Base-by-base conservation (phyloP, 2,329 filamentous ascomycete species). In the Xylaria arbuscula region DNA sequence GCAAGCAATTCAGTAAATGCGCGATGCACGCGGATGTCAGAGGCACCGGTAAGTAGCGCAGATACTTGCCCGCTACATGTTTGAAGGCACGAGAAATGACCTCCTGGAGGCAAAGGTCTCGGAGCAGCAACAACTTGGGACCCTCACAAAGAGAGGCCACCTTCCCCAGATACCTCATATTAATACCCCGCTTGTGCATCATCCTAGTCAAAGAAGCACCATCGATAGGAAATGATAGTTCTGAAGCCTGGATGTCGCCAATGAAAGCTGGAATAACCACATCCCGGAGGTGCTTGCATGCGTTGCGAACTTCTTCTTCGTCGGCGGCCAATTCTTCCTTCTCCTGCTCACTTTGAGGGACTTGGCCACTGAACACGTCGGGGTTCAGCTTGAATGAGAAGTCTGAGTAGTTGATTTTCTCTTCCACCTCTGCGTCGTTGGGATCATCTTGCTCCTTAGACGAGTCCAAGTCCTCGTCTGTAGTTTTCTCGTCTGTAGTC, bases 201-300 rank as follows among this genome's bases (percentile, higher is more conserved):
- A 98, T 88, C 72, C 90, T 90, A 75, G 92, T 93, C 67, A 99
- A 85, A 22, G 95, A 98, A 76, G 92, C 89, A n/a, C 96, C 96
- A 76, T 99, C 97, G 93, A 98, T 98, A 13, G 96, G 96, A 84
- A 98, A 98, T 76, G 95, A 96, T 73, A 97, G 91, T 74, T 99
- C 95, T 7, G 93, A 94, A 72, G 97, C 93, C 77, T 92, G 91
- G 67, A 99, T 87, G 76, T 99, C 95, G 70, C 91, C 90, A 66
- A 98, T 82, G 66, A 99, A 86, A 64, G 92, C 89, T n/a, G 95
- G 94, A 72, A 99, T 92, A 63, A 93, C 88, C 68, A 91, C 90
- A 9, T 89, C 86, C 9, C 89, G 89, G 58, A 99, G 86, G 80
- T 92, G 94, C 62, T 89, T 85, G 82, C 94, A 96, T 36, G 93